Conservation (phyloP, 2,329 filamentous ascomycete genomes). For the Thelonectria olida region DNA sequence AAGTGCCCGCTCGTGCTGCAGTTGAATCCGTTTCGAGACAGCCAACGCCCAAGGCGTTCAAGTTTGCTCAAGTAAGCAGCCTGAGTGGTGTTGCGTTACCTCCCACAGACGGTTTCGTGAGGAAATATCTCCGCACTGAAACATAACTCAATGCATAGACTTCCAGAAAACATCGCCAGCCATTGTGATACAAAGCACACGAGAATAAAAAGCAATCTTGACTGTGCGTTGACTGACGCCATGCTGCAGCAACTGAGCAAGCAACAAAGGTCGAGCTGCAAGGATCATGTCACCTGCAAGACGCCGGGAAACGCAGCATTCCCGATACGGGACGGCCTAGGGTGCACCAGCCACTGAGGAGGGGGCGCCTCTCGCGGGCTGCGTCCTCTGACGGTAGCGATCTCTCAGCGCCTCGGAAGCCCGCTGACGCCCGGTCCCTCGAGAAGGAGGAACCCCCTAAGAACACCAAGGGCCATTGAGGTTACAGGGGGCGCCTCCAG, state of each 20-base stretch:
- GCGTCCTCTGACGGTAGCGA: conserved; percentile 5
- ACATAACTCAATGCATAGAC: not conserved
- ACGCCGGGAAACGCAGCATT: conserved; percentile 19
- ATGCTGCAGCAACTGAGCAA: conserved; percentile 20
- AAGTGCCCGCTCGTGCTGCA: conserved; percentile 18
- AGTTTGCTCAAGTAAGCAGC: too few species aligned
- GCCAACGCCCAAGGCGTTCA: conserved; percentile 8
- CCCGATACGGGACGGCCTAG: conserved; percentile 20
- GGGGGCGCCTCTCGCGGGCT: conserved; percentile 22
- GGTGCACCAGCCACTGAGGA: conserved; percentile 3
- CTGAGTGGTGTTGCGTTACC: conserved; percentile 18
- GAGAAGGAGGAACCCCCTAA: not conserved
- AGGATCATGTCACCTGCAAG: conserved; percentile 17
- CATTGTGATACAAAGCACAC: not conserved
- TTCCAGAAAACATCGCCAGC: not conserved
- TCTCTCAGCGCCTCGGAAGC: conserved; percentile 1
- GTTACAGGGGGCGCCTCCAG: not conserved
- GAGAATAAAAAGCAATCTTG: not conserved
- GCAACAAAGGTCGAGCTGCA: conserved; percentile 3
- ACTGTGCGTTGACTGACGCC: conserved; percentile 22
- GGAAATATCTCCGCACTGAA: conserved; percentile 32
- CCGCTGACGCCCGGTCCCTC: conserved; percentile 4
- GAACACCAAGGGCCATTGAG: not conserved
- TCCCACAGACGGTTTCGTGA: conserved; percentile 26
- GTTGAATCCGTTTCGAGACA: conserved; percentile 25